Evolutionary conservation across 2,329 filamentous ascomycete genomes (phyloP), one percentile per base, ranked within the genome.

Genomic region (Pseudogymnoascus sp.): DNA sequence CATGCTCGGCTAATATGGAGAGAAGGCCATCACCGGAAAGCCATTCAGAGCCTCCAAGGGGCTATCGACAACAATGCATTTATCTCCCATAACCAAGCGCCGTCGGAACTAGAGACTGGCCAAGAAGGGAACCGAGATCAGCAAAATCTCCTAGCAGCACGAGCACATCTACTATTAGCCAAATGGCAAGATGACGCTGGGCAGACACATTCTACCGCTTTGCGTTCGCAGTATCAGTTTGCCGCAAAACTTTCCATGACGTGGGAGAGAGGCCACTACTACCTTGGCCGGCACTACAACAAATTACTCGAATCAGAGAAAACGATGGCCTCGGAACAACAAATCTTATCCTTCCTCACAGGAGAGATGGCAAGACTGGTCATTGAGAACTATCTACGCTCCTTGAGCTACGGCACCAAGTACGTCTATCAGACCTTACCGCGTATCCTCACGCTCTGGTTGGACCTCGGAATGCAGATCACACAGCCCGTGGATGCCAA

Each of bases 251-350:
- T 84, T 1, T 79, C 80, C 68, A 77, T 80, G 4, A 85, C 85
- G 60, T 99, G 93, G 92, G 94, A 99, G 72, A 97, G 97, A 75
- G 92, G 91, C 0, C 93, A 97, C 72, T 99, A 97, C 73, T 96
- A 97, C 73, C 83, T 99, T 8, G 94, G 94, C 4, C 91, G 93
- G 55, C 92, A 97, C 75, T 99, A 99, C 81, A 95, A 96, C 73
- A 99, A 97, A 74, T 83, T 97, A 3, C 79, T 97, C 2, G 93
- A 97, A 69, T 90, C 91, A 0, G 92, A 97, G 73, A 92, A 91
- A 74, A 79, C 83, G 1, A 83, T 96, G 60, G 86, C 88, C 38
- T 79, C 84, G 16, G 84, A 88, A 28, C 92, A 92, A 66, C 92
- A 96, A 74, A 87, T 83, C 42, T 88, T 92, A 61, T 80, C 84